These are phyloP conservation scores for Russula emetica DNA, from an alignment of 768 basidiomycete genomes.

Conservation along the genomic window DNA sequence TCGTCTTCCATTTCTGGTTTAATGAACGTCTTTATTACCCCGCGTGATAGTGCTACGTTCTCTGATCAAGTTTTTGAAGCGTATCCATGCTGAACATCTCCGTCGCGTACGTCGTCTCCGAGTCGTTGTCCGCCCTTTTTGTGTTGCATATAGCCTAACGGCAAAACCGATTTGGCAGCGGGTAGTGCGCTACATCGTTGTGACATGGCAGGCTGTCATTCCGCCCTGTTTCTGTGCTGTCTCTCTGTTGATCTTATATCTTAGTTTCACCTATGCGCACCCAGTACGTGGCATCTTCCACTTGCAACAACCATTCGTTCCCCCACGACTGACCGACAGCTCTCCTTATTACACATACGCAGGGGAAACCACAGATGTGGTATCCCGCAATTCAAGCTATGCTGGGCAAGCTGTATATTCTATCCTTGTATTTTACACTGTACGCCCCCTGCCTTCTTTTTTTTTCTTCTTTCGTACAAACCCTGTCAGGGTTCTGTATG, in stretches of 20 bases:
- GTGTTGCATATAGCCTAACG: neutral
- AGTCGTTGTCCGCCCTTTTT: neutral
- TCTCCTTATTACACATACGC: neutral
- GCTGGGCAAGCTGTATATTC: slow-evolving; percentile 20
- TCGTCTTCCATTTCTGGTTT: neutral
- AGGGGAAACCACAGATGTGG: slow-evolving; percentile 10
- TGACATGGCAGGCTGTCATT: slow-evolving; percentile 19
- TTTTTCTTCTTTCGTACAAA: neutral
- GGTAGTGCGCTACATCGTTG: slow-evolving; percentile 11
- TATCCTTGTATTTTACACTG: slow-evolving; percentile 19
- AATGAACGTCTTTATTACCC: neutral
- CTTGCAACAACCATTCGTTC: neutral
- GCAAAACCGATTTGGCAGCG: slow-evolving; percentile 1
- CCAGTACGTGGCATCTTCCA: slow-evolving; percentile 19
- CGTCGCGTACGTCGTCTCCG: slow-evolving; percentile 11
- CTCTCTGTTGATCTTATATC: slow-evolving; percentile 14
- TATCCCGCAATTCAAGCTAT: slow-evolving; percentile 18
- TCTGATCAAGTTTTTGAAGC: neutral
- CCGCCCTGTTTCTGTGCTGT: slow-evolving; percentile 14
- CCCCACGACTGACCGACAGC: neutral
- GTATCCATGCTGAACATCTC: slow-evolving; percentile 19
- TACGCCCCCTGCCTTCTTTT: neutral
- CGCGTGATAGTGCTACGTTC: slow-evolving; percentile 8
- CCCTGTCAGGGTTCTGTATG: neutral
- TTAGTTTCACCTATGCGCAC: slow-evolving; percentile 5